Conservation (phyloP, 176 grass and related monocot species). For the Aegilops tauschii region DNA sequence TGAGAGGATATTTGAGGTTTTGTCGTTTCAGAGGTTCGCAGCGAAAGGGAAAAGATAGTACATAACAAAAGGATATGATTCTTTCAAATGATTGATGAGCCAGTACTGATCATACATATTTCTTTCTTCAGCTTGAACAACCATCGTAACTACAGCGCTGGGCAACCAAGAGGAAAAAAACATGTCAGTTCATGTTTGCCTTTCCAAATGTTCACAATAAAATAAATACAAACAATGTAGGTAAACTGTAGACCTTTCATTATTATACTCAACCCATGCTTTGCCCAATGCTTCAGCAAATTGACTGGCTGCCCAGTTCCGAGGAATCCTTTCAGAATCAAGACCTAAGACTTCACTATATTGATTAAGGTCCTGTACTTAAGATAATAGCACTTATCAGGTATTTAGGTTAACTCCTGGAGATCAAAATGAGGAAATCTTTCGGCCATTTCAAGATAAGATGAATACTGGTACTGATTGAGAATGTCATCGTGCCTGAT, state of each 20-base stretch:
- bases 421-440: background rate
- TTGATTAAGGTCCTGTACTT: constrained; percentile 50
- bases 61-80: constrained; percentile 76
- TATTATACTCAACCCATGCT: constrained; percentile 72
- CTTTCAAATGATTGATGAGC: constrained; percentile 63
- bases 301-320: constrained; percentile 53
- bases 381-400: constrained; percentile 12
- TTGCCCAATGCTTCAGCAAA: constrained; percentile 64
- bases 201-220: background rate
- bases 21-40: background rate
- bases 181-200: constrained; percentile 15
- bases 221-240: constrained; percentile 1
- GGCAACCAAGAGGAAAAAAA: constrained; percentile 16
- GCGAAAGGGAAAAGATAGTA: background rate
- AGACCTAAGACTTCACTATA: constrained; percentile 62
- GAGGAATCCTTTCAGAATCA: constrained; percentile 73
- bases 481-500: background rate
- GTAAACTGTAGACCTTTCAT: constrained; percentile 47
- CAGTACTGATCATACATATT: constrained; percentile 98
- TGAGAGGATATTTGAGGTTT: background rate
- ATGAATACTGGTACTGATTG: background rate
- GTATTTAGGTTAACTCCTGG: background rate
- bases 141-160: constrained; percentile 80
- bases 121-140: constrained; percentile 87
- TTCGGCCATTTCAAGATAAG: background rate